Evolutionary conservation across 345 rosid genomes (phyloP).

Genomic region (Turnera subulata): DNA sequence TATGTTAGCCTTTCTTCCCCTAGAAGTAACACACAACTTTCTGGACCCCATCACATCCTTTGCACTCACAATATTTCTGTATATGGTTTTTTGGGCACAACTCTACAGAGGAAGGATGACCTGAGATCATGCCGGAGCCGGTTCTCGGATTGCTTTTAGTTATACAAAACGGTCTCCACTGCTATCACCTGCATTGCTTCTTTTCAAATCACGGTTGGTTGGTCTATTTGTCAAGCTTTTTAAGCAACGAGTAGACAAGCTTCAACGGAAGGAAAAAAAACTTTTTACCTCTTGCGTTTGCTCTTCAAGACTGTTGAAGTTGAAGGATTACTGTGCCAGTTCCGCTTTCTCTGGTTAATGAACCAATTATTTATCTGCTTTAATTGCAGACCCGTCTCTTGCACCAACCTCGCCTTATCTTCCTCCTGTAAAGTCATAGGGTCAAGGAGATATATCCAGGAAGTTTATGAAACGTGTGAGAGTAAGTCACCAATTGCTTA

Average conservation of each 20-base stretch:
- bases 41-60: no score
- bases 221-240: slow-evolving; percentile 30
- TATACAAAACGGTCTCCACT: slow-evolving; percentile 53
- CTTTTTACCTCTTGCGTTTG: slow-evolving; percentile 82
- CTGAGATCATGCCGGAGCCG: not conserved
- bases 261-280: not conserved
- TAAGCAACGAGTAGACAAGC: not conserved
- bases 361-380: slow-evolving; percentile 99
- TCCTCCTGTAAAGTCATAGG: slow-evolving; percentile 63
- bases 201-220: slow-evolving; percentile 46
- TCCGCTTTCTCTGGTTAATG: slow-evolving; percentile 96
- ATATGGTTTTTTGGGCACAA: slow-evolving; percentile 1
- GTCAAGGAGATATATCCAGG: not conserved
- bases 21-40: not conserved
- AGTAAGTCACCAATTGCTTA: not conserved
- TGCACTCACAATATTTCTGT: slow-evolving; percentile 9
- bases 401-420: slow-evolving; percentile 92
- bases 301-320: slow-evolving; percentile 70
- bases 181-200: slow-evolving; percentile 96
- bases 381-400: slow-evolving; percentile 92
- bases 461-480: not conserved
- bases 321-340: slow-evolving; percentile 96
- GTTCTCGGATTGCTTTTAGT: slow-evolving; percentile 16
- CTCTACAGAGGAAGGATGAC: no score
- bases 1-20: slow-evolving; percentile 16